Conservation (phyloP, 768 basidiomycete species). For the Sutorius australiensis region DNA sequence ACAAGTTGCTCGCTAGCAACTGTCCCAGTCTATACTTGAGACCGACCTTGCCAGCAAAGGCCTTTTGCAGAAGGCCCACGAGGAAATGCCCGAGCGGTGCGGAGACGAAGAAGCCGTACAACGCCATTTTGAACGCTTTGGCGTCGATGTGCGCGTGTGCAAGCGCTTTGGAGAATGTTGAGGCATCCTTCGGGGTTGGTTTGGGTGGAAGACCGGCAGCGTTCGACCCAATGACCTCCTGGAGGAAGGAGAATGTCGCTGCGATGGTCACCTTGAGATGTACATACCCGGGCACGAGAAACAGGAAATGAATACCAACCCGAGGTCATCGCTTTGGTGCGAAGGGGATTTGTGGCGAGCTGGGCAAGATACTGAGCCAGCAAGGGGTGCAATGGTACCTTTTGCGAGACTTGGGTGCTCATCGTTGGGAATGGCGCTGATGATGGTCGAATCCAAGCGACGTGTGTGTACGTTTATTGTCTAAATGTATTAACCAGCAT, state of each 20-base stretch:
- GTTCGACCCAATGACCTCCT: conserved; percentile 78
- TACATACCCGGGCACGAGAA: background rate
- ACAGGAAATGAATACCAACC: conserved; percentile 36
- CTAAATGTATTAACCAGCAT: conserved; percentile 9
- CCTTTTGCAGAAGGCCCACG: conserved; percentile 66
- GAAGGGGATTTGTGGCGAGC: conserved; percentile 64
- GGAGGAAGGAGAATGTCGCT: conserved; percentile 61
- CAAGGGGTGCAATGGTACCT: conserved; percentile 38
- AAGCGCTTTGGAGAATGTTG: conserved; percentile 48
- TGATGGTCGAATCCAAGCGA: background rate
- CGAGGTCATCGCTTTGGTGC: conserved; percentile 78
- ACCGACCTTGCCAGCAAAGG: conserved; percentile 71
- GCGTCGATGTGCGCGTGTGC: conserved; percentile 56
- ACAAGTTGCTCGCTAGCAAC: conserved; percentile 70
- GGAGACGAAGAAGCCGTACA: conserved; percentile 80
- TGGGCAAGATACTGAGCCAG: conserved; percentile 68
- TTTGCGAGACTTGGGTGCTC: conserved; percentile 32
- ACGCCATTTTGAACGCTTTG: conserved; percentile 78
- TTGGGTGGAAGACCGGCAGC: conserved; percentile 57
- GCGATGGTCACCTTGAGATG: background rate
- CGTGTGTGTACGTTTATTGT: background rate
- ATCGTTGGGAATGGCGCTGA: conserved; percentile 26
- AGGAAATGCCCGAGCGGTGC: conserved; percentile 79
- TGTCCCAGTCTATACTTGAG: conserved; percentile 62
- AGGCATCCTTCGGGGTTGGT: conserved; percentile 49